These are phyloP conservation scores for Nakazawaea holstii DNA, from an alignment of 805 yeast species.

Conservation along the genomic window DNA sequence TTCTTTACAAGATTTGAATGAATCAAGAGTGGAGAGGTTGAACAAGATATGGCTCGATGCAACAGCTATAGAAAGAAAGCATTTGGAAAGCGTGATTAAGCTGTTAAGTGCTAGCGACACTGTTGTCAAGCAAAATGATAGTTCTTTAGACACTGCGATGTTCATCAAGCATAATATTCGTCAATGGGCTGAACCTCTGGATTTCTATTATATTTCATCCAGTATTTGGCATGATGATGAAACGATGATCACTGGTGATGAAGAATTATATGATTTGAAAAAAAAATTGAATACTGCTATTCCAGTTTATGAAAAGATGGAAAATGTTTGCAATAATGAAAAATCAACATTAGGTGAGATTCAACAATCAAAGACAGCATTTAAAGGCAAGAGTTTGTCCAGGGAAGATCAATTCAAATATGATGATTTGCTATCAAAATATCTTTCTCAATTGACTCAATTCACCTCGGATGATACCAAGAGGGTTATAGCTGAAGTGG, in stretches of 20 bases:
- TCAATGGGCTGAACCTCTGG: conserved; percentile 82
- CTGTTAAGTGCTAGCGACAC: conserved; percentile 45
- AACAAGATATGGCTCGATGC: conserved; percentile 68
- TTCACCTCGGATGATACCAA: conserved; percentile 70
- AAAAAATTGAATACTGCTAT: conserved; percentile 38
- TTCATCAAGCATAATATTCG: conserved; percentile 79
- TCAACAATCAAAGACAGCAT: conserved; percentile 26
- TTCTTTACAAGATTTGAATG: conserved; percentile 77
- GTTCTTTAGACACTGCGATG: conserved; percentile 80
- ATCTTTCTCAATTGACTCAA: conserved; percentile 47
- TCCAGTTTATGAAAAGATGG: conserved; percentile 32
- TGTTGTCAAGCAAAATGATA: conserved; percentile 64
- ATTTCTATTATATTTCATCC: conserved; percentile 80
- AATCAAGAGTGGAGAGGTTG: conserved; percentile 63
- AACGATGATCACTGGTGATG: conserved; percentile 51
- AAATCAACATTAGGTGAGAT: conserved; percentile 44
- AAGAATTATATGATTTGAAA: conserved; percentile 53
- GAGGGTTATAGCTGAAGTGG: conserved; percentile 76
- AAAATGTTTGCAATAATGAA: conserved; percentile 38
- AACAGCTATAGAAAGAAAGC: conserved; percentile 47
- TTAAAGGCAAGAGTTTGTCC: conserved; percentile 30
- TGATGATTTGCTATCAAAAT: conserved; percentile 47
- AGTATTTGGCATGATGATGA: conserved; percentile 98
- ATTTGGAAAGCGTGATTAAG: conserved; percentile 32
- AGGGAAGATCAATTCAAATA: conserved; percentile 33